Evolutionary conservation across 768 basidiomycete genomes (phyloP).

Genomic region (Chalciporus pseudorubinellus): DNA sequence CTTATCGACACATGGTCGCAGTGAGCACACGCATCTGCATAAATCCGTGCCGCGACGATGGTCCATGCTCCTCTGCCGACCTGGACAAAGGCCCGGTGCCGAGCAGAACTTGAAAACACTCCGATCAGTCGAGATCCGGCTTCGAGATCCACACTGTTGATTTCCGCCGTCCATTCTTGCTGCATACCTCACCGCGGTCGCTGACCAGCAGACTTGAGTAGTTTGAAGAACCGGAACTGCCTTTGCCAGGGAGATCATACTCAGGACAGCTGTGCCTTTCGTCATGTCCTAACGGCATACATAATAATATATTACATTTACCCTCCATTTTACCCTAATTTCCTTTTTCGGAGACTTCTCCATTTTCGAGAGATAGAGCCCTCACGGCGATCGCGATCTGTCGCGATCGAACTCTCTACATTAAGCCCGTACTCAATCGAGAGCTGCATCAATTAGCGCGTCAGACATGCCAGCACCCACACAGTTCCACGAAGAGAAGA

Average conservation of each 20-base stretch:
- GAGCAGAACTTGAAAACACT: slow-evolving; percentile 16
- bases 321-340: slow-evolving; percentile 15
- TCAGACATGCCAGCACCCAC: slow-evolving; percentile 34
- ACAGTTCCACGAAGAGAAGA: slow-evolving; percentile 37
- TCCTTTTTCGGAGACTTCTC: slow-evolving; percentile 20
- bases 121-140: slow-evolving; percentile 31
- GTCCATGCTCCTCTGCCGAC: neutral
- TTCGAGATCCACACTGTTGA: slow-evolving; percentile 20
- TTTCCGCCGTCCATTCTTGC: neutral
- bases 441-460: slow-evolving; percentile 27
- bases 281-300: slow-evolving; percentile 16
- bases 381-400: slow-evolving; percentile 22
- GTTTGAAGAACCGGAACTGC: too few species aligned
- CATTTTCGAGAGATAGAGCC: slow-evolving; percentile 14
- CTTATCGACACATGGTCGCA: neutral
- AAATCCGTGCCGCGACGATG: neutral
- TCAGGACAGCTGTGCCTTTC: neutral
- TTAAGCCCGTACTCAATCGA: neutral
- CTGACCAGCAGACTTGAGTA: neutral
- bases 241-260: slow-evolving; percentile 1
- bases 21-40: neutral
- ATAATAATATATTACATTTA: neutral
- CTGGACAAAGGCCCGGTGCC: slow-evolving; percentile 19
- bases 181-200: slow-evolving; percentile 1
- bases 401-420: slow-evolving; percentile 15